These are phyloP conservation scores for Umbelopsis sp. DNA, from an alignment of 192 early-diverging fungal genomes.

Conservation along the genomic window DNA sequence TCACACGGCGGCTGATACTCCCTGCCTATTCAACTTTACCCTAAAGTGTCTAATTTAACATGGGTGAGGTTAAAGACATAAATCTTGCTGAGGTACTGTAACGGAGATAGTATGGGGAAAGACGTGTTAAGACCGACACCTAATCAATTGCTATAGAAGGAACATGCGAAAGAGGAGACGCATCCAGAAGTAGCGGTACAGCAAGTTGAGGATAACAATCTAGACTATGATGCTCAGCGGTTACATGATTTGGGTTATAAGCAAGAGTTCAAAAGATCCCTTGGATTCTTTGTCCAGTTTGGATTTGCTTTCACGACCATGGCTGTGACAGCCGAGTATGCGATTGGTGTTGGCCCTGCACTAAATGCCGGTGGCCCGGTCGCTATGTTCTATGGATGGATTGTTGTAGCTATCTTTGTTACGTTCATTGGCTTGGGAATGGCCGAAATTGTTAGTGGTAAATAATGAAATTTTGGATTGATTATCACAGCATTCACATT, in stretches of 20 bases:
- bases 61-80: too few relatives aligned
- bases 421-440: constrained; percentile 42
- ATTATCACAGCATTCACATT: not conserved
- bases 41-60: too few relatives aligned
- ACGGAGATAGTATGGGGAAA: too few relatives aligned
- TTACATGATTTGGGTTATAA: constrained; percentile 53
- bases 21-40: too few relatives aligned
- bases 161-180: not conserved
- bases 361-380: constrained; percentile 49
- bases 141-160: not conserved
- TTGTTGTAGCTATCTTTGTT: constrained; percentile 47
- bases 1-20: too few relatives aligned
- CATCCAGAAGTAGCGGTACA: not conserved
- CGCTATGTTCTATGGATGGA: constrained; percentile 53
- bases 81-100: too few relatives aligned
- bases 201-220: constrained; percentile 9
- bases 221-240: constrained; percentile 37
- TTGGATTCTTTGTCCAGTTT: constrained; percentile 45
- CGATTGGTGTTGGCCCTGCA: constrained; percentile 45
- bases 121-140: not conserved
- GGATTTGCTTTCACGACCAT: constrained; percentile 50
- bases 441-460: constrained; percentile 51
- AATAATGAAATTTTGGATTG: constrained; percentile 30
- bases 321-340: constrained; percentile 40
- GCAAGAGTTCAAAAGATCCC: constrained; percentile 51